Conservation (phyloP, 208 protist species). For the Porcisia deanei region DNA sequence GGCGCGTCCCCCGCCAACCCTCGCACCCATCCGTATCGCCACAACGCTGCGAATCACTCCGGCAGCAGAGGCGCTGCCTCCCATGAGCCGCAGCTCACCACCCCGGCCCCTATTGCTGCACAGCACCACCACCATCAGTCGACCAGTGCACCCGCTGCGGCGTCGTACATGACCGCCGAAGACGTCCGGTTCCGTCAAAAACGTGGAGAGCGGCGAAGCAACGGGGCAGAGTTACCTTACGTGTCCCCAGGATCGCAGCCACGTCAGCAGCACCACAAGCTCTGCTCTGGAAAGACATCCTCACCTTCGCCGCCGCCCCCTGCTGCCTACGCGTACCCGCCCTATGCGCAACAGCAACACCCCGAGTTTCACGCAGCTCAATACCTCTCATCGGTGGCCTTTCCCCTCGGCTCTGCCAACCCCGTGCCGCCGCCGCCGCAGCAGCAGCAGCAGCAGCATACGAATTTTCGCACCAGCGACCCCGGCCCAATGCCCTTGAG, state of each 20-base stretch:
- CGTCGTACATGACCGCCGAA: not conserved
- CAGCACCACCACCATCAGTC: not conserved
- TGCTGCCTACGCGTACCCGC: not conserved
- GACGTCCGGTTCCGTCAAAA: not conserved
- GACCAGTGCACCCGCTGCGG: not conserved
- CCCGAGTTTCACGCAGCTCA: not conserved
- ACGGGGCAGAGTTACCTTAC: not conserved
- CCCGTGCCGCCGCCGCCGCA: not conserved
- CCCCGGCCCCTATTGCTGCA: not conserved
- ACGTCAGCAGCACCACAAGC: slow-evolving; percentile 7
- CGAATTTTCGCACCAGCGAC: not conserved
- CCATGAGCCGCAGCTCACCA: not conserved
- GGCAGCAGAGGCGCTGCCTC: not conserved
- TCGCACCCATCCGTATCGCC: not conserved
- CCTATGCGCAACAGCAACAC: not conserved
- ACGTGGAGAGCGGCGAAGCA: slow-evolving; percentile 1
- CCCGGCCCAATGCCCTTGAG: not conserved
- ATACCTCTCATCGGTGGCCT: not conserved
- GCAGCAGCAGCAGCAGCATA: slow-evolving; percentile 8
- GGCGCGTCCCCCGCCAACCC: not conserved
- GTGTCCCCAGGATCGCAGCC: not conserved
- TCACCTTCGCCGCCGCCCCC: not conserved
- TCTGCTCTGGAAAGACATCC: not conserved
- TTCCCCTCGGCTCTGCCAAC: not conserved
- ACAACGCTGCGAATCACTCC: not conserved